Evolutionary conservation across 1,139 yeast genomes (phyloP), one percentile per base, ranked within the genome.

Genomic region (Candida tunisiensis): DNA sequence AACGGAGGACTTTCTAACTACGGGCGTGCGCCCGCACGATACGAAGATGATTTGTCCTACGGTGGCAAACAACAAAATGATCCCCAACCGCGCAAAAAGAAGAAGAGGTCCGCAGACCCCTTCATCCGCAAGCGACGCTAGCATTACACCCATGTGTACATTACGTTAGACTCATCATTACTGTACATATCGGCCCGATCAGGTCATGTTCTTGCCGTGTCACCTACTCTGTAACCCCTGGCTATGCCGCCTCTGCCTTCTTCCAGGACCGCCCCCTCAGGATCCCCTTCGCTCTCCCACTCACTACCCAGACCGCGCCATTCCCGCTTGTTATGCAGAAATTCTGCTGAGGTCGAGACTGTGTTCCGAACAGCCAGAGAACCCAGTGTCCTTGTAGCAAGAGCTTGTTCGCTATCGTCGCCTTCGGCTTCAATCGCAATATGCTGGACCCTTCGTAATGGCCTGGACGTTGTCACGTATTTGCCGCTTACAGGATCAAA

Each of bases 251-350:
- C 62, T 25, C 74, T 60, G 2, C 98, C 98, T 38, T 74, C 72
- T 45, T 82, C 93, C 1, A 80, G 65, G 1, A 60, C 47, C 0
- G 95, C 49, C 8, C 43, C 51, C 25, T 61, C 69, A 23, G 45
- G 53, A 5, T 55, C 63, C n/a, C 56, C 60, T 3, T 49, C 50
- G 8, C 39, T 26, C 1, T 44, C 39, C 6, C 63, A 80, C 44
- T 85, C 96, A 35, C 91, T 74, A 0, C 98, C 98, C 20, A 88
- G 57, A 0, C 98, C 98, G 0, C 74, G 69, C 98, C 98, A 88
- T 5, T 49, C 34, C 14, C 62, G 57, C 44, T 92, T 64, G 22
- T 59, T 59, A 41, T 82, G 92, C 26, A 88, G 57, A 36, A 65
- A 66, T 9, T 64, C 61, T 0, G 95, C 95, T 0, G 96, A 82